Conservation (phyloP, 2,329 filamentous ascomycete genomes). For the Pestalotiopsis sp. region DNA sequence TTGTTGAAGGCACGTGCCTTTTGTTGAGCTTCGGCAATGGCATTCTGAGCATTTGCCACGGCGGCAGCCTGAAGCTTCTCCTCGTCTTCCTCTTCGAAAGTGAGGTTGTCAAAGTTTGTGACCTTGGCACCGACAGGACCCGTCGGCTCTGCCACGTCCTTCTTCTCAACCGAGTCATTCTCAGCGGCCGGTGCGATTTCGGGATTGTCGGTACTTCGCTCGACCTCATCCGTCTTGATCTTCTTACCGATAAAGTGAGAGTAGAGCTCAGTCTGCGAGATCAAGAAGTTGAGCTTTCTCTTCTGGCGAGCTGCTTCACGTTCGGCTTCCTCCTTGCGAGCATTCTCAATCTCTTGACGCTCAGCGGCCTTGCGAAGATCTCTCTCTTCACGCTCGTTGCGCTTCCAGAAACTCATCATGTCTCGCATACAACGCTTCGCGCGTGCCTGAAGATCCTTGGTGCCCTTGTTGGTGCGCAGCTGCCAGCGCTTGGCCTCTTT, state of each 20-base stretch:
- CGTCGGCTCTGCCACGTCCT: conserved; percentile 54
- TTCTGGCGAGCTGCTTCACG: conserved; percentile 97
- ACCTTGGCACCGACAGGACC: conserved; percentile 69
- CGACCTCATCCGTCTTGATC: conserved; percentile 95
- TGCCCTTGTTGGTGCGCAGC: conserved; percentile 95
- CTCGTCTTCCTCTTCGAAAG: conserved; percentile 96
- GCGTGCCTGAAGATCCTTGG: conserved; percentile 94
- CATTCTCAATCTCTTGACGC: conserved; percentile 93
- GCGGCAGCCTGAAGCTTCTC: conserved; percentile 79
- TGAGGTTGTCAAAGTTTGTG: conserved; percentile 90
- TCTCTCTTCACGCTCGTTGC: conserved; percentile 95
- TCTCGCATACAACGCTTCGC: conserved; percentile 99
- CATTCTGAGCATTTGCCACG: conserved; percentile 93
- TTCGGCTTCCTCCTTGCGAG: conserved; percentile 94
- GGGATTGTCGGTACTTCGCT: conserved; percentile 83
- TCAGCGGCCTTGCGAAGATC: conserved; percentile 93
- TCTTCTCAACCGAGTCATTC: conserved; percentile 41
- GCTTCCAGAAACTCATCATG: conserved; percentile 99
- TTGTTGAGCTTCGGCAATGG: conserved; percentile 90
- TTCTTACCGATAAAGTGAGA: conserved; percentile 99
- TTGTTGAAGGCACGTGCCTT: conserved; percentile 94
- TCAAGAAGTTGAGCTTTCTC: conserved; percentile 98
- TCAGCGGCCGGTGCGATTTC: conserved; percentile 64
- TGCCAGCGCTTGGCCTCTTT: conserved; percentile 99
- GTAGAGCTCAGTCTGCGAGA: conserved; percentile 97